Evolutionary conservation across 768 basidiomycete species (phyloP).

Genomic region (Suillus subalutaceus): DNA sequence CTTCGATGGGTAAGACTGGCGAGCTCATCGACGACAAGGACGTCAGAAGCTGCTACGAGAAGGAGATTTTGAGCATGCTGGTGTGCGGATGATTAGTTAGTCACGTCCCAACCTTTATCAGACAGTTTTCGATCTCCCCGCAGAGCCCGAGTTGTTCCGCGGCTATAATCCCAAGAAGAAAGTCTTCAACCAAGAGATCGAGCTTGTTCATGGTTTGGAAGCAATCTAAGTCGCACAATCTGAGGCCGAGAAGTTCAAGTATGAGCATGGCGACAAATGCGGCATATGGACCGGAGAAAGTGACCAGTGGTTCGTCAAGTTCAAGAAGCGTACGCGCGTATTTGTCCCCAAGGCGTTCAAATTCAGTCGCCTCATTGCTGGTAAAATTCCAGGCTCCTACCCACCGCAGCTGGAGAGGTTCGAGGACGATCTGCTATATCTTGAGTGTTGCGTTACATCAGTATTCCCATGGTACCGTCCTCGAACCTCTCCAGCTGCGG

Average conservation of each 20-base stretch:
- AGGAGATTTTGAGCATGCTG: constrained; percentile 91
- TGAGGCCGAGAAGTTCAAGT: constrained; percentile 94
- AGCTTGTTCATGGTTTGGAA: constrained; percentile 95
- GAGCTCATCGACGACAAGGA: constrained; percentile 99
- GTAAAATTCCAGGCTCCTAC: no score
- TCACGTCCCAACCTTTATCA: constrained; percentile 10
- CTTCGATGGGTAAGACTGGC: constrained; percentile 90
- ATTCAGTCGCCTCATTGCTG: constrained; percentile 93
- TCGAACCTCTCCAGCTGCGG: no score
- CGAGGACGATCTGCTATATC: no score
- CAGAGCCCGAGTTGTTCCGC: constrained; percentile 97
- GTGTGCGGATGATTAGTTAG: constrained; percentile 92
- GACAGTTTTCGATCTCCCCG: constrained; percentile 17
- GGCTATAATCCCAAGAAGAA: constrained; percentile 99
- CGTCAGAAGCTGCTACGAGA: constrained; percentile 90
- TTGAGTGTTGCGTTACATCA: no score
- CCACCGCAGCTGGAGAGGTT: no score
- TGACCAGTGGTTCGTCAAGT: constrained; percentile 97
- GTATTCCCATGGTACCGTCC: no score
- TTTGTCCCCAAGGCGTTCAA: constrained; percentile 93
- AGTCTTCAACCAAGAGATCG: constrained; percentile 95
- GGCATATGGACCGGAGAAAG: constrained; percentile 92
- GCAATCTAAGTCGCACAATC: constrained; percentile 90
- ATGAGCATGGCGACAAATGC: constrained; percentile 95
- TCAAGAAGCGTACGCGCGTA: constrained; percentile 96